Evolutionary conservation across 2,329 filamentous ascomycete genomes (phyloP).

Genomic region (Fusarium incarnatum): DNA sequence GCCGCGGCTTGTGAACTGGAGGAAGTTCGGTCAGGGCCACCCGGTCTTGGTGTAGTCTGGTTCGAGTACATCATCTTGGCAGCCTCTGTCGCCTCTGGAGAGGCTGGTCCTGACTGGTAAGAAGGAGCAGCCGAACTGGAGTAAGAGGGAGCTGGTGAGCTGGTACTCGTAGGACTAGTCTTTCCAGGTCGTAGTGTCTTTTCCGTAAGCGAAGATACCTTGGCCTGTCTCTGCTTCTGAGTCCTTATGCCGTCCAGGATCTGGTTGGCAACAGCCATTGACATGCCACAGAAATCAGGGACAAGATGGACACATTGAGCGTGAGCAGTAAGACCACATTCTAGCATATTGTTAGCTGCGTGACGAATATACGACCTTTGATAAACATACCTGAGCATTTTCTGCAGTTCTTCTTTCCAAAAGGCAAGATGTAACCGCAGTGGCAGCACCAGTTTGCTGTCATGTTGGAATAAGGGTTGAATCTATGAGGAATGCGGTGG

Average conservation of each 20-base stretch:
- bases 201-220: slow-evolving; percentile 69
- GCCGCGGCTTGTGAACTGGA: slow-evolving; percentile 68
- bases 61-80: slow-evolving; percentile 72
- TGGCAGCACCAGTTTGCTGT: slow-evolving; percentile 99
- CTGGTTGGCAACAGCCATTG: slow-evolving; percentile 95
- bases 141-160: slow-evolving; percentile 51
- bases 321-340: slow-evolving; percentile 93
- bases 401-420: slow-evolving; percentile 94
- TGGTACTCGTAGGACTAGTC: slow-evolving; percentile 56
- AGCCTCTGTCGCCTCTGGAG: slow-evolving; percentile 68
- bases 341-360: slow-evolving; percentile 58
- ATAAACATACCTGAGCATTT: slow-evolving; percentile 80
- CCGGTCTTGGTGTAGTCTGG: slow-evolving; percentile 64
- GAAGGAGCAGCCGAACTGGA: slow-evolving; percentile 47
- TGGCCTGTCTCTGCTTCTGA: slow-evolving; percentile 75
- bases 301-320: slow-evolving; percentile 93
- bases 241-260: slow-evolving; percentile 88
- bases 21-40: slow-evolving; percentile 65
- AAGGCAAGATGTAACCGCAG: slow-evolving; percentile 93
- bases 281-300: slow-evolving; percentile 99
- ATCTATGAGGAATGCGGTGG: slow-evolving; percentile 97
- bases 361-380: neutral
- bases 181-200: slow-evolving; percentile 72
- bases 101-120: slow-evolving; percentile 41
- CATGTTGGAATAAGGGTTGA: slow-evolving; percentile 96